A percentile compares a stretch with the other conserved stretches of the same genome.
Conservation (phyloP, 1,139 yeast genomes). For the Yueomyces sp. region DNA sequence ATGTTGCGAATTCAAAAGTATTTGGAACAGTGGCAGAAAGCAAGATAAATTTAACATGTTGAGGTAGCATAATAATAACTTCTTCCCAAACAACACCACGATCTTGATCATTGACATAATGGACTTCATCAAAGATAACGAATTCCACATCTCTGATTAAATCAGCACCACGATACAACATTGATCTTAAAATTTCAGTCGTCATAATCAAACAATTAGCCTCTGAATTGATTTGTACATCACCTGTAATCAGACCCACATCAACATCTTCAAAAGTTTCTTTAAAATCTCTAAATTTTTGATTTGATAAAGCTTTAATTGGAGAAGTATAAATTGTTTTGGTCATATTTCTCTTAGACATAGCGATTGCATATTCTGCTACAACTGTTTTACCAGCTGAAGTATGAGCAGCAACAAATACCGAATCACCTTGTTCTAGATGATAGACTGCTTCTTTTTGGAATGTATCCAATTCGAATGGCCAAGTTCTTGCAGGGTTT, state of each 20-base stretch:
- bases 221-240: constrained; percentile 93
- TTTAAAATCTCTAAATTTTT: constrained; percentile 83
- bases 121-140: constrained; percentile 96
- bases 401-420: constrained; percentile 95
- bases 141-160: constrained; percentile 92
- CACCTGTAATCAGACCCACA: constrained; percentile 95
- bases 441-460: constrained; percentile 96
- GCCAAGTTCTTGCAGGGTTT: constrained; percentile 85
- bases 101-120: constrained; percentile 90
- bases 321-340: constrained; percentile 90
- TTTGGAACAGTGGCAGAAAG: constrained; percentile 96
- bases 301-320: constrained; percentile 84
- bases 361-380: constrained; percentile 89
- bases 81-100: constrained; percentile 99
- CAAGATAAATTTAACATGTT: constrained; percentile 79
- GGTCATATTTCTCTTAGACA: constrained; percentile 83
- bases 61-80: constrained; percentile 91
- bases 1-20: constrained; percentile 92
- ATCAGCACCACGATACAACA: constrained; percentile 95
- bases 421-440: constrained; percentile 93
- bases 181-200: constrained; percentile 86
- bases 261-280: constrained; percentile 70
- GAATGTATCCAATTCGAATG: constrained; percentile 85
- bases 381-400: constrained; percentile 91
- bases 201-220: constrained; percentile 97